Conservation (phyloP, 2,329 filamentous ascomycete species). For the Colletotrichum somersetense region DNA sequence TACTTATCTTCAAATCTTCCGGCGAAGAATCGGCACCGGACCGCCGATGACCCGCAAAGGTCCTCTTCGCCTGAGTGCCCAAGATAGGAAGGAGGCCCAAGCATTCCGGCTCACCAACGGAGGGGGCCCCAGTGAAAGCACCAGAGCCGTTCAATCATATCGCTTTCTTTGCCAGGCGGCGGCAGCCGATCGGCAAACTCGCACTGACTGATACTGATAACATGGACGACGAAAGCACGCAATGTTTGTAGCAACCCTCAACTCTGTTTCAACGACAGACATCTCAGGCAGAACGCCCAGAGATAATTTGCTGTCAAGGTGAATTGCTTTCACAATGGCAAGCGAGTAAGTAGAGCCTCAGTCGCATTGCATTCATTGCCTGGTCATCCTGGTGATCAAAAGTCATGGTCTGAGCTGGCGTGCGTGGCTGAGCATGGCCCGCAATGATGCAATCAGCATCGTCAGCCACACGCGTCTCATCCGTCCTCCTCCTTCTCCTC, state of each 20-base stretch:
- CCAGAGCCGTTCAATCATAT: slow-evolving; percentile 4
- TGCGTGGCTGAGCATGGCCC: slow-evolving; percentile 36
- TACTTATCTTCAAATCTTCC: slow-evolving; percentile 26
- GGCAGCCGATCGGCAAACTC: slow-evolving; percentile 38
- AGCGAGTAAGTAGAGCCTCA: slow-evolving; percentile 31
- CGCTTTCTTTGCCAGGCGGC: slow-evolving; percentile 17
- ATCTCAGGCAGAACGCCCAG: slow-evolving; percentile 28
- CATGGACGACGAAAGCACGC: slow-evolving; percentile 37
- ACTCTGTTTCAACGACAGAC: slow-evolving; percentile 39
- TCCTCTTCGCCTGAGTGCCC: slow-evolving; percentile 24
- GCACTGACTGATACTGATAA: slow-evolving; percentile 38
- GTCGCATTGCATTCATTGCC: not conserved
- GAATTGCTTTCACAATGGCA: slow-evolving; percentile 23
- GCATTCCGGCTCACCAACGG: not conserved
- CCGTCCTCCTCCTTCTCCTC: slow-evolving; percentile 3
- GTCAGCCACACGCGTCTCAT: slow-evolving; percentile 39
- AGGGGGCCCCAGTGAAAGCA: not conserved
- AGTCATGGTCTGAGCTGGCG: slow-evolving; percentile 21
- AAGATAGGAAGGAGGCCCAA: slow-evolving; percentile 35
- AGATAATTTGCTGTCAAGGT: slow-evolving; percentile 20
- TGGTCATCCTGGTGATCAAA: slow-evolving; percentile 8
- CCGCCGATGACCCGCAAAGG: slow-evolving; percentile 34
- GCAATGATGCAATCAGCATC: slow-evolving; percentile 37
- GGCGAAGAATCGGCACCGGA: slow-evolving; percentile 30
- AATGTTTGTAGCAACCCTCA: slow-evolving; percentile 27